phyloP scores from a whole-genome alignment of 768 basidiomycete species.

The Hypholoma fasciculare region DNA sequence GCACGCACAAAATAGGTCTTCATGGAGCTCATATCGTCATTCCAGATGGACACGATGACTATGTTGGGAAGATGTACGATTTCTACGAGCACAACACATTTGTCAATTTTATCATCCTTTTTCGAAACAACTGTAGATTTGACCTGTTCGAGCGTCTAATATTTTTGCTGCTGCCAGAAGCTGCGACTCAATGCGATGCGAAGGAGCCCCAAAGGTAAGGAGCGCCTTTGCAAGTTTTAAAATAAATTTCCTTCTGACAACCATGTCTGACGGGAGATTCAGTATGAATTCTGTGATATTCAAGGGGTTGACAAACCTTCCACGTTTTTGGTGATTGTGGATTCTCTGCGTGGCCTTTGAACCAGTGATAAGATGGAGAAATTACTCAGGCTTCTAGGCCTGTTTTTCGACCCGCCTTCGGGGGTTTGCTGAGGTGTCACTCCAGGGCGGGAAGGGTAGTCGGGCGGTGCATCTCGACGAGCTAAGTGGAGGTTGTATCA shows the following conservation, averaged over 20 bases:
- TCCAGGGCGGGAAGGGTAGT: conserved; percentile 8
- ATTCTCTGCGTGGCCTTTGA: conserved; percentile 31
- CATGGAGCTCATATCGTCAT: conserved; percentile 64
- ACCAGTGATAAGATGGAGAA: conserved; percentile 20
- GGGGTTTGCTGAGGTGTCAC: conserved; percentile 11
- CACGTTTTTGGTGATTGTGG: conserved; percentile 41
- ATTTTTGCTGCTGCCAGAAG: conserved; percentile 77
- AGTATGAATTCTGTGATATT: neutral
- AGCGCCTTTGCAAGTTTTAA: conserved; percentile 85
- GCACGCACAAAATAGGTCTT: conserved; percentile 89
- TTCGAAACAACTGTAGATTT: conserved; percentile 13
- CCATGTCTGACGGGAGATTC: conserved; percentile 34
- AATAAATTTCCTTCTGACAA: conserved; percentile 68
- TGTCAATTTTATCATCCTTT: neutral
- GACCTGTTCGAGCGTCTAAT: conserved; percentile 72
- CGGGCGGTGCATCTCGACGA: neutral
- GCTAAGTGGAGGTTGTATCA: neutral
- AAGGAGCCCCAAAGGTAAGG: conserved; percentile 92
- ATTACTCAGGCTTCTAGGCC: conserved; percentile 14
- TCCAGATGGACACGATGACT: conserved; percentile 81
- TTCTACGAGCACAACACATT: conserved; percentile 30
- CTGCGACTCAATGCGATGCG: conserved; percentile 90
- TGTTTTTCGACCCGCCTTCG: neutral
- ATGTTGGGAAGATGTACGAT: conserved; percentile 84
- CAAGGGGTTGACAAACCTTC: conserved; percentile 34